Evolutionary conservation across 2,329 filamentous ascomycete genomes (phyloP), one percentile per base, ranked within the genome.

Genomic region (Cladosporium sp.): DNA sequence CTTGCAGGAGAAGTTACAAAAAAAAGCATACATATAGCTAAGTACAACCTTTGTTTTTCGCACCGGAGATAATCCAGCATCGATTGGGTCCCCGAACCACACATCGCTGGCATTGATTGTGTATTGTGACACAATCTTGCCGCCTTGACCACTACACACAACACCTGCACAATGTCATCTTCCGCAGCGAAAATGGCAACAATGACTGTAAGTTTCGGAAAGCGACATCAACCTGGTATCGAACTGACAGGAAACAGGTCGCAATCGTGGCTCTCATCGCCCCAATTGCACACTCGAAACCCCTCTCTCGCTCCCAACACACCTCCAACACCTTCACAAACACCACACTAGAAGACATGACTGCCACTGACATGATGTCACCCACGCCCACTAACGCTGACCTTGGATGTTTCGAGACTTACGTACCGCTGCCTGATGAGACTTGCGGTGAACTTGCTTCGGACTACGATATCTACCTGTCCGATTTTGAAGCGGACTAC

Each of bases 391-490:
- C 54, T 12, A 42, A 39, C 7, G 34, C 54, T 9, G 54, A n/a
- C 7, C 36, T 47, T 19, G 54, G 54, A 37, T 56, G 54, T 34
- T 56, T 56, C 42, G 54, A 56, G 34, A 56, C 54, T 14, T 56
- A 56, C 30, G 28, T 38, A n/a, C 42, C 54, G 6, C 25, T 45
- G 22, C 12, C 40, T 59, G 64, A 61, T 22, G 42, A 61, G 47
- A 59, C 45, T 28, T 66, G 64, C 55, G 54, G 52, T 30, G 52
- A 62, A 12, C 51, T 66, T 42, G 62, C 64, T 15, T 45, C 43
- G 19, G 37, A 45, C 25, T 57, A 64, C 30, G 61, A 55, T 17
- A 58, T 66, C 38, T 58, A 57, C 38, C n/a, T 64, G 22, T 52
- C 59, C 19, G 51, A 57, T 8, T 60, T 55, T 40, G 61, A 66